Evolutionary conservation across 495 filamentous ascomycete species (phyloP).

Genomic region (Recurvomyces mirabilis): DNA sequence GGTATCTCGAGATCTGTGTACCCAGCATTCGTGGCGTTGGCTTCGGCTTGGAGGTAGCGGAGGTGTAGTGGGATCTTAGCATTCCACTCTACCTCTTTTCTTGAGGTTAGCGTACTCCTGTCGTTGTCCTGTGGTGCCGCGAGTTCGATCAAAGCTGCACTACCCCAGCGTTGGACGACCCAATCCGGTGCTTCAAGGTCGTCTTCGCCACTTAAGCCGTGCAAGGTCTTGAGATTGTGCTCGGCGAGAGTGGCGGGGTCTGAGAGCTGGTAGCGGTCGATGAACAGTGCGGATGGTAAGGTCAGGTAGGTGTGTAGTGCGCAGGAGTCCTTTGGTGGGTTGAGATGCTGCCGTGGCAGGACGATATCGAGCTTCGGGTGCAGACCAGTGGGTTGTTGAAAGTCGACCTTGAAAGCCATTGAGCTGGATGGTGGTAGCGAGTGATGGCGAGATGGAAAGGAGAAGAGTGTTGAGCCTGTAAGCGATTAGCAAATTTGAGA

Average conservation of each 20-base stretch:
- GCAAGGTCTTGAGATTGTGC: conserved; percentile 60
- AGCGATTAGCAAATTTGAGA: too few relatives aligned
- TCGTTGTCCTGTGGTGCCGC: conserved; percentile 35
- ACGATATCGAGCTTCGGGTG: conserved; percentile 61
- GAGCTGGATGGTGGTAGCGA: conserved; percentile 38
- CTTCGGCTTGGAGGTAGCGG: conserved; percentile 55
- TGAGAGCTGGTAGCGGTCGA: conserved; percentile 74
- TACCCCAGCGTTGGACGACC: conserved; percentile 67
- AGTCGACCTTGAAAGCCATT: conserved; percentile 39
- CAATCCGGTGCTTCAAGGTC: conserved; percentile 92
- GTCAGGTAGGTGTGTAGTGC: conserved; percentile 74
- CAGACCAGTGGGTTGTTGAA: conserved; percentile 64
- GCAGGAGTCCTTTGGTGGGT: conserved; percentile 39
- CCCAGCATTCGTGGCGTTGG: conserved; percentile 17
- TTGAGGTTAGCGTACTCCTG: conserved; percentile 11
- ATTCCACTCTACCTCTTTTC: conserved; percentile 42
- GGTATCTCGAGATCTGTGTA: conserved; percentile 42
- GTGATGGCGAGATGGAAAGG: conserved; percentile 83
- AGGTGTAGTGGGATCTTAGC: conserved; percentile 77
- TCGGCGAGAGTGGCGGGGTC: conserved; percentile 62
- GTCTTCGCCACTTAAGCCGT: conserved; percentile 61
- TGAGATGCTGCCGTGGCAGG: conserved; percentile 24
- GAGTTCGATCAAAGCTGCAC: conserved; percentile 65
- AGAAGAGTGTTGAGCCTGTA: conserved; percentile 67
- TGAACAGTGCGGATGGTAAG: conserved; percentile 72